Evolutionary conservation across 2,329 filamentous ascomycete species (phyloP), one percentile per base, ranked within the genome.

Genomic region (Ceratocystis colombiana): DNA sequence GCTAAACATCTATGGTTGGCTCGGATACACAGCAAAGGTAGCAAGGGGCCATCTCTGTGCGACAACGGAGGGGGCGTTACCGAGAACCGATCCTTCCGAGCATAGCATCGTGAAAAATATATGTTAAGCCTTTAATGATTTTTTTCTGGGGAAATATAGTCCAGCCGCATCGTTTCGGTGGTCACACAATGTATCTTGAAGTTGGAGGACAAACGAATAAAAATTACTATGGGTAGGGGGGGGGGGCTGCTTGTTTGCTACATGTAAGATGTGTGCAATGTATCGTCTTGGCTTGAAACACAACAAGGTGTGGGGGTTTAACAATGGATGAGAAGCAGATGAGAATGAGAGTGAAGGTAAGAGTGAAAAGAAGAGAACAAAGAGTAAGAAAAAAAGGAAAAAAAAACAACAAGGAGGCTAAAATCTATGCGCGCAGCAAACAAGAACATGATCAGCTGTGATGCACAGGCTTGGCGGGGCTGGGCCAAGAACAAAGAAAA

Each of bases 81-180:
- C 61, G 37, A 48, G 61, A 62, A 25, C 28, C 44, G 48, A 64
- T 64, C 44, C 48, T 64, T 45, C 44, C 62, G 62, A 41, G 37
- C n/a, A 64, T 46, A 15, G 37, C 33, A 64, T 46, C 62, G 62
- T 64, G 55, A 59, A 59, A 59, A 30, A 59, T 44, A 53, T 17
- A 53, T 50, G 28, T 53, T 53, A 5, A 12, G 37, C 10, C 10
- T 1, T 41, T 41, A 15, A 15, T 41, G 12, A 41, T 28, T 53
- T 20, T 4, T 53, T 53, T 53, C 48, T 53, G 48, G 48, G 48
- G 48, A 53, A 41, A 41, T 12, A 53, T 53, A 28, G 48, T 12
- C 48, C 5, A 53, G 20, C 7, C 48, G 8, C 17, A 25, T 25
- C 1, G 48, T 28, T 28, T 53, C 28, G 7, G 37, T 15, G 48